Percentiles rank a stretch among this genome's conserved stretches.
phyloP scores from a whole-genome alignment of 2,329 filamentous ascomycete species.

The Teratosphaeria gauchensis region DNA sequence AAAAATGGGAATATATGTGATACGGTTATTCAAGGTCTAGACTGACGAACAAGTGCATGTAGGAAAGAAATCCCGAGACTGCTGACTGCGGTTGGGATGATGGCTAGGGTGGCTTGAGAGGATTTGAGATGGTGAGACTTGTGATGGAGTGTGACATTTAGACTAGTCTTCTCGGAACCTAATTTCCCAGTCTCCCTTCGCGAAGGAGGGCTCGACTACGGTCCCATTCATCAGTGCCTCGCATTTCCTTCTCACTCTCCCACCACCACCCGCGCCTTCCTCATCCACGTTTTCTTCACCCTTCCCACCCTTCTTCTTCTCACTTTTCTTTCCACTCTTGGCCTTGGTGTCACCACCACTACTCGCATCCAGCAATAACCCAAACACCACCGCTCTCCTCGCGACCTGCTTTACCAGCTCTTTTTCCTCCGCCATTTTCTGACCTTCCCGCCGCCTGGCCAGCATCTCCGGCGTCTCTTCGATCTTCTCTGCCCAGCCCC shows the following conservation, averaged over 20 bases:
- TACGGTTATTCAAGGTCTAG: not conserved
- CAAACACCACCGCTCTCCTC: slow-evolving; percentile 50
- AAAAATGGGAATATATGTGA: too few relatives aligned
- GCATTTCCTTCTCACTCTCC: slow-evolving; percentile 35
- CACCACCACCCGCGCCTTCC: slow-evolving; percentile 7
- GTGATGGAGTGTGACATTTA: not conserved
- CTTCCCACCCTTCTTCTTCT: not conserved
- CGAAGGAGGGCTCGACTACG: slow-evolving; percentile 51
- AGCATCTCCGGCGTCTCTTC: slow-evolving; percentile 44
- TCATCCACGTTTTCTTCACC: slow-evolving; percentile 11
- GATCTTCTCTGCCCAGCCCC: slow-evolving; percentile 43
- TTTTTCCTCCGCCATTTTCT: slow-evolving; percentile 38
- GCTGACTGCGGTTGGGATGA: not conserved
- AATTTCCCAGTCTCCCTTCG: slow-evolving; percentile 52
- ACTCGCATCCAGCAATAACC: slow-evolving; percentile 29
- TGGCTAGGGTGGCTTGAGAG: not conserved
- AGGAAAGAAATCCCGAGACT: not conserved
- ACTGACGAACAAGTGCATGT: not conserved
- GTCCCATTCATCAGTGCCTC: slow-evolving; percentile 51
- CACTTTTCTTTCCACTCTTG: not conserved
- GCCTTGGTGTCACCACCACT: slow-evolving; percentile 5
- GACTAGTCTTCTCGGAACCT: slow-evolving; percentile 42
- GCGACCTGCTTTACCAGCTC: slow-evolving; percentile 56
- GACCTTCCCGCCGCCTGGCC: slow-evolving; percentile 40
- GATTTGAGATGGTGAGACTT: not conserved